Base-by-base conservation (phyloP, 1,284 basidiomycete genomes). In the Neolentinus lepideus region DNA sequence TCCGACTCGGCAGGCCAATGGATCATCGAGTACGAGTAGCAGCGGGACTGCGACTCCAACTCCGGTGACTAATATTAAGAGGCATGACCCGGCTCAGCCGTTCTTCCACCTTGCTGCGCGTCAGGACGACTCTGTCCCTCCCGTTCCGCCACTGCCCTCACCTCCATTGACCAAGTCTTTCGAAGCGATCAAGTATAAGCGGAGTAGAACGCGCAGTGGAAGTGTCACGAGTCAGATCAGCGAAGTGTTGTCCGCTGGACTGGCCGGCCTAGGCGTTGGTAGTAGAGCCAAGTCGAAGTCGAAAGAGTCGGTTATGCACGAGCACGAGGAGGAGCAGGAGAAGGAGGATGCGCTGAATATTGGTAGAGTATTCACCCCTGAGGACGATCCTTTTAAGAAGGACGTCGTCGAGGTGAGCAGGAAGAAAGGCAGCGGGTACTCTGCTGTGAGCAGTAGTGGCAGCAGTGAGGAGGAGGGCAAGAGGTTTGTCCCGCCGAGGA, bases 381-480 rank as follows among this genome's bases (percentile, higher is more conserved):
- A 69, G 52, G 59, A 58, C 8, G 68, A 70, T 58, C 68, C 68
- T 1, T 70, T 70, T 52, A 63, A 62, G 54, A 67, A 68, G 58
- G 64, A 66, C 25, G 24, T 50, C 9, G 47, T 26, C 24, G 47
- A 26, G 47, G 47, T 50, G 16, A 48, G 52, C 11, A 21, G 62
- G 61, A 57, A 51, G 53, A 29, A 50, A 21, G 27, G 47, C 10
- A 50, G 47, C 11, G 22, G 47, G 47, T 50, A 50, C 47, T 50
- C 27, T 3, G 14, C 27, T 16, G 21, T 50, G 4, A 50, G 24
- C 25, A n/a, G 24, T 14, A 50, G 47, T 26, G 47, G 47, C 9
- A 26, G 22, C 24, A n/a, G n/a, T n/a, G 47, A 50, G 47, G 47
- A 50, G 22, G 47, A 50, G 12, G 47, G 27, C 12, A 29, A 25